Evolutionary conservation across 768 basidiomycete species (phyloP).

Genomic region (Candolleomyces eurysporus): DNA sequence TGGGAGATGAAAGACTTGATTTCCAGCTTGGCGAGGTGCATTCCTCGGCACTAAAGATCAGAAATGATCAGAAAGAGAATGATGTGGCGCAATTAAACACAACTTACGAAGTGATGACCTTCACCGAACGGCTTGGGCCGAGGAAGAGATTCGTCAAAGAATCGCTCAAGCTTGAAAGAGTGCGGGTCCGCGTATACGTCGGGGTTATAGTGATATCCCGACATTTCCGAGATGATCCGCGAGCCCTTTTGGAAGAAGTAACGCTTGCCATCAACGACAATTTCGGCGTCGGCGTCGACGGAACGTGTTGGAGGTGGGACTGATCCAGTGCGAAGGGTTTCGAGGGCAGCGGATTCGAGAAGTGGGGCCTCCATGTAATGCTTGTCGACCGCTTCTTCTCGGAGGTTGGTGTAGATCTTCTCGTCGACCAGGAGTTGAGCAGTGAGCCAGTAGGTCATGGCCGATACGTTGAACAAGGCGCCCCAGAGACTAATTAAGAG

Average conservation of each 20-base stretch:
- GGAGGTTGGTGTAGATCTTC: background rate
- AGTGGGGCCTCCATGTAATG: background rate
- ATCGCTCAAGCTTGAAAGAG: background rate
- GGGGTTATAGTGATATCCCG: background rate
- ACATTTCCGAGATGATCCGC: background rate
- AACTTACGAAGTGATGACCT: background rate
- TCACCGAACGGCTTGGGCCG: background rate
- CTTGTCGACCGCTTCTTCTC: background rate
- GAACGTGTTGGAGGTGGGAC: background rate
- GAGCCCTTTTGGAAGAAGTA: background rate
- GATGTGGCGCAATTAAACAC: background rate
- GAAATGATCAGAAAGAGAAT: background rate
- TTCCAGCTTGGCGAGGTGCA: background rate
- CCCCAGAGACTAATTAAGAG: background rate
- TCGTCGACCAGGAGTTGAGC: background rate
- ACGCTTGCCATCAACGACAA: background rate
- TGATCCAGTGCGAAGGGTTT: background rate
- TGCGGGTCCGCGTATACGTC: background rate
- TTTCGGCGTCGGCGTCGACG: background rate
- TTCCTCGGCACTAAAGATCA: background rate
- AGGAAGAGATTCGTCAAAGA: background rate
- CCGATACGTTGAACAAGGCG: background rate
- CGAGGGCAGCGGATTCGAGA: background rate
- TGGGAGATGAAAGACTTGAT: background rate
- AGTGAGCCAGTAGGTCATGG: background rate